These are phyloP conservation scores for Rhizopogon rudus DNA, from an alignment of 768 basidiomycete genomes.

Conservation along the genomic window DNA sequence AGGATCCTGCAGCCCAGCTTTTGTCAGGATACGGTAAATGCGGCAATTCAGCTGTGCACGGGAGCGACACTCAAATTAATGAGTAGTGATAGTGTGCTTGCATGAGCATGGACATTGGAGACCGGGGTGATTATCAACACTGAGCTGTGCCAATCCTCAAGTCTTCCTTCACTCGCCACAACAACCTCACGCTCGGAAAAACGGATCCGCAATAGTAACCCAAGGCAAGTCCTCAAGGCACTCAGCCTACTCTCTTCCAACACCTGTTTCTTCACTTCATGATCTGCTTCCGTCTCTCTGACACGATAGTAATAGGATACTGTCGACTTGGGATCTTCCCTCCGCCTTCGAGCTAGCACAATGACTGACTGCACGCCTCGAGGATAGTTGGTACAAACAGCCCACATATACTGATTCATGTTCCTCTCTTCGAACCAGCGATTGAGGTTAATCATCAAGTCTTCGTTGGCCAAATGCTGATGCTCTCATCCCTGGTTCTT, in stretches of 20 bases:
- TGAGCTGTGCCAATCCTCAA: no score
- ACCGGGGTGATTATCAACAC: no score
- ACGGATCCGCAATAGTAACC: neutral
- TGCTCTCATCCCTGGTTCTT: neutral
- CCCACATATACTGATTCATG: neutral
- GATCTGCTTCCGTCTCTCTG: neutral
- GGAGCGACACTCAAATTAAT: no score
- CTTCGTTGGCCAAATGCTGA: neutral
- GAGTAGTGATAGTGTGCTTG: no score
- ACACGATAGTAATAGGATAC: neutral
- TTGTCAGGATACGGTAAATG: no score
- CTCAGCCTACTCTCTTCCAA: neutral
- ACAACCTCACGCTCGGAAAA: neutral
- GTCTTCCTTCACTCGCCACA: neutral
- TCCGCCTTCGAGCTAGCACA: neutral
- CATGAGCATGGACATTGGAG: no score
- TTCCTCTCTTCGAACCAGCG: neutral
- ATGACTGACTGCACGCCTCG: neutral
- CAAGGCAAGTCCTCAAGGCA: neutral
- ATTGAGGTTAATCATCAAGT: neutral
- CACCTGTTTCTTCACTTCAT: neutral
- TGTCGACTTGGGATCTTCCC: neutral
- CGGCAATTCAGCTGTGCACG: no score
- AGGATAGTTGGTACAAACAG: neutral
- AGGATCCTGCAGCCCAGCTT: no score